Evolutionary conservation across 1,284 basidiomycete species (phyloP), one percentile per base, ranked within the genome.

Genomic region (Leccinum subrobustum): DNA sequence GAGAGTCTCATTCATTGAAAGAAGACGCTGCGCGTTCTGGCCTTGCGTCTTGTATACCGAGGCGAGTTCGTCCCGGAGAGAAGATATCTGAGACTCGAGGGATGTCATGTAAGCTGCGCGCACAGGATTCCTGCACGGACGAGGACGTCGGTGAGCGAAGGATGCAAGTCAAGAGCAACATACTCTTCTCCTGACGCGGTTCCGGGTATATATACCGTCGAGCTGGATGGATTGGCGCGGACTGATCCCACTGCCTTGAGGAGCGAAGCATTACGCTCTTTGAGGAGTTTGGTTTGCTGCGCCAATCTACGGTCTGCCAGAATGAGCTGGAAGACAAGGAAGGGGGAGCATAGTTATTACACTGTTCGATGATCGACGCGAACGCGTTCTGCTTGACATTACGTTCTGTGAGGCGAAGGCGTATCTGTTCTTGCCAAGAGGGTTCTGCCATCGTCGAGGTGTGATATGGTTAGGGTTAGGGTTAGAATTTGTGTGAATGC

Each of bases 41-140:
- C 93, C 92, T 72, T 98, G 96, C 0, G 94, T 93, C 75, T 97
- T 96, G 82, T 99, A 99, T 2, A 97, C 87, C 6, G 89, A 91
- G 3, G 95, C 91, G 48, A 98, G 81, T 74, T 98, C 96, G 68
- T 93, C 91, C 27, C 95, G 87, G 52, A 96, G 81, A 6, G 91
- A 87, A 3, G 93, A 92, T 72, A 98, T 92, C 73, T 98, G 95
- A 3, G 90, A 88, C 75, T 98, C 95, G 56, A 98, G 86, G 14
- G 96, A 96, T 1, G 88, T 79, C 68, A 96, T 88, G 73, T 97
- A 95, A 25, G 93, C 93, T 20, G 86, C 84, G 50, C 89, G 88
- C 27, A 96, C 89, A 20, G 94, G 88, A 71, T 93, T 93, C 65
- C 87, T 91, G 56, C 60, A 60, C 25, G 39, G 44, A 61, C 52